Conservation (phyloP, 2,329 filamentous ascomycete genomes). For the Chaetomium strumarium region DNA sequence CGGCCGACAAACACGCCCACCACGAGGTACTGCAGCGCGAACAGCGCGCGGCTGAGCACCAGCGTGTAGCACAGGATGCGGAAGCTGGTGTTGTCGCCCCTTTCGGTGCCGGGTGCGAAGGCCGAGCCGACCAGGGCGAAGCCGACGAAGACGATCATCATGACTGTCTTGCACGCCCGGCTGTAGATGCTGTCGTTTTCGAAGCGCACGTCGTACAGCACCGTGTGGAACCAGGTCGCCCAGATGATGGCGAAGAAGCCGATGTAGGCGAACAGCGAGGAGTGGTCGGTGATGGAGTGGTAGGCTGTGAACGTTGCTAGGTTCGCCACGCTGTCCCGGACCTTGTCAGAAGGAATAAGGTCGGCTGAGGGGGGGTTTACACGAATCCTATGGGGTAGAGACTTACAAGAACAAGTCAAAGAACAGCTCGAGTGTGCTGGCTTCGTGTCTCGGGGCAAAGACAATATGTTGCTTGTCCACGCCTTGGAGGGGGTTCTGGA, state of each 20-base stretch:
- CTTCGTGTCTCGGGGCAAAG: constrained; percentile 17
- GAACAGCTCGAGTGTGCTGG: constrained; percentile 18
- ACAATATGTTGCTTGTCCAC: constrained; percentile 18
- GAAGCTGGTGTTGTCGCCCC: constrained; percentile 19
- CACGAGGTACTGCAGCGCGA: constrained; percentile 15
- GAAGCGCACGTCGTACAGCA: constrained; percentile 21
- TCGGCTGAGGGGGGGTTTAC: no score
- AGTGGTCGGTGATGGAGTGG: constrained; percentile 19
- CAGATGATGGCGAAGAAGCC: constrained; percentile 22
- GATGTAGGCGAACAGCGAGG: constrained; percentile 19
- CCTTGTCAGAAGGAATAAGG: no score
- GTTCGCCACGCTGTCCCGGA: constrained; percentile 11
- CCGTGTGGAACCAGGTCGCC: constrained; percentile 18
- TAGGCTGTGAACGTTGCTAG: constrained; percentile 19
- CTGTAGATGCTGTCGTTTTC: constrained; percentile 17
- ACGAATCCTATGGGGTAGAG: no score
- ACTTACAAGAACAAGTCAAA: constrained; percentile 17
- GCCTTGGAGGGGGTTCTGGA: constrained; percentile 20
- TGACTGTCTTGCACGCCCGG: constrained; percentile 15
- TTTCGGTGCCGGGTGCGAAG: constrained; percentile 16
- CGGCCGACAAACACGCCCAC: constrained; percentile 12
- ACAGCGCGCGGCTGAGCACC: constrained; percentile 16
- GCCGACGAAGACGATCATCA: constrained; percentile 17
- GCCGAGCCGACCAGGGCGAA: constrained; percentile 17
- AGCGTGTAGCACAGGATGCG: constrained; percentile 19